Conservation (phyloP, 1,284 basidiomycete species). For the Chiua sp. region DNA sequence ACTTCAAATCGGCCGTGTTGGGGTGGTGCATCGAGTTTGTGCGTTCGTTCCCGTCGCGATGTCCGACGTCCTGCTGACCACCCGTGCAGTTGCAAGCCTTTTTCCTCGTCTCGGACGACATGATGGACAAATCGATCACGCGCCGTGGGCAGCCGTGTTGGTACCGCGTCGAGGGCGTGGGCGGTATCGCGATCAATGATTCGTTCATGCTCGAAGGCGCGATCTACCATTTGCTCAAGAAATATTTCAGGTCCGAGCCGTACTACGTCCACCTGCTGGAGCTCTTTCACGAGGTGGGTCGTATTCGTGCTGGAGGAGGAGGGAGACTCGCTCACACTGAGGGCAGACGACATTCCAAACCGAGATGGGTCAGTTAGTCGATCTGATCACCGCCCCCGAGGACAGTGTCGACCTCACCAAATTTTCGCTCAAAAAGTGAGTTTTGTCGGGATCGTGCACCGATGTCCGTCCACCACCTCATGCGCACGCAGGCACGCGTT, state of each 20-base stretch:
- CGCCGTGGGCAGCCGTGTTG: slow-evolving; percentile 99
- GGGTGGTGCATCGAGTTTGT: slow-evolving; percentile 97
- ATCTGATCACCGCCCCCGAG: slow-evolving; percentile 95
- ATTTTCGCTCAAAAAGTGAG: slow-evolving; percentile 86
- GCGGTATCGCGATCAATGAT: slow-evolving; percentile 95
- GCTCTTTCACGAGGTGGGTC: slow-evolving; percentile 70
- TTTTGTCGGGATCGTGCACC: too few relatives aligned
- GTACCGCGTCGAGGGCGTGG: slow-evolving; percentile 82
- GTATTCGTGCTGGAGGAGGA: background rate
- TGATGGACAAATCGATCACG: slow-evolving; percentile 96
- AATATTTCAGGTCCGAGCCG: slow-evolving; percentile 81
- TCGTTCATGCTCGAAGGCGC: slow-evolving; percentile 96
- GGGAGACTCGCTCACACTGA: too few relatives aligned
- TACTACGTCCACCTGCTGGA: slow-evolving; percentile 93
- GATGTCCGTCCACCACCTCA: background rate
- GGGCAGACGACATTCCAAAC: slow-evolving; percentile 87
- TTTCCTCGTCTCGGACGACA: slow-evolving; percentile 98
- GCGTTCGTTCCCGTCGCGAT: background rate
- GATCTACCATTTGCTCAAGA: slow-evolving; percentile 92
- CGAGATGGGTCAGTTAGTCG: slow-evolving; percentile 95
- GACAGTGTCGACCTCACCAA: slow-evolving; percentile 86
- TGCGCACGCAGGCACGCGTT: slow-evolving; percentile 77
- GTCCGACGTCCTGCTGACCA: background rate
- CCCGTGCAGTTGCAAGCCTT: slow-evolving; percentile 91
- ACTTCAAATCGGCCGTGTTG: slow-evolving; percentile 87